A percentile compares a stretch with the other conserved stretches of the same genome.
Conservation (phyloP, 2,329 filamentous ascomycete species). For the Fusarium nelsonii region DNA sequence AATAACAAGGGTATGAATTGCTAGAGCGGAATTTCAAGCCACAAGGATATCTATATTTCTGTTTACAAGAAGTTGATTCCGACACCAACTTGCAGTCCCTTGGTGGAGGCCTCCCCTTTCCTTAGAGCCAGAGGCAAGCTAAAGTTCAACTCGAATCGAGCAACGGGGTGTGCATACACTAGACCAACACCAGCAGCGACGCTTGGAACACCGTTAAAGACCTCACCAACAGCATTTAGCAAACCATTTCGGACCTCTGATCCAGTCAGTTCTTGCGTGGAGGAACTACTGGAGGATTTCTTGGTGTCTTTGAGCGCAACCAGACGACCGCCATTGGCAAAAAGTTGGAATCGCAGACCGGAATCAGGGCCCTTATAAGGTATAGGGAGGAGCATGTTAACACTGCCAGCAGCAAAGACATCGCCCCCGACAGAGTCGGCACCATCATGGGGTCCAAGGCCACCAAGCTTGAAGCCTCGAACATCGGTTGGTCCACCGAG, state of each 20-base stretch:
- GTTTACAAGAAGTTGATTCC: slow-evolving; percentile 93
- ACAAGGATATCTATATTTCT: slow-evolving; percentile 38
- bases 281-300: slow-evolving; percentile 58
- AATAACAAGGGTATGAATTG: slow-evolving; percentile 15
- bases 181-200: slow-evolving; percentile 88
- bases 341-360: slow-evolving; percentile 87
- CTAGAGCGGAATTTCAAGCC: slow-evolving; percentile 30
- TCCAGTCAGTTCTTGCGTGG: slow-evolving; percentile 53
- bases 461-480: slow-evolving; percentile 90
- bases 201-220: slow-evolving; percentile 83
- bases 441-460: slow-evolving; percentile 89
- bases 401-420: slow-evolving; percentile 88
- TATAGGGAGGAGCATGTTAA: slow-evolving; percentile 86
- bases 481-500: slow-evolving; percentile 96
- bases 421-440: slow-evolving; percentile 90
- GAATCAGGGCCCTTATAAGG: slow-evolving; percentile 85
- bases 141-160: slow-evolving; percentile 96
- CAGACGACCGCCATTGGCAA: slow-evolving; percentile 89
- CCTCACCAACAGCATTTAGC: slow-evolving; percentile 72
- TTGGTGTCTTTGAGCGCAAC: slow-evolving; percentile 77
- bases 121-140: slow-evolving; percentile 85
- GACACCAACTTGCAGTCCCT: slow-evolving; percentile 94
- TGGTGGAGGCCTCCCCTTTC: slow-evolving; percentile 86
- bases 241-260: slow-evolving; percentile 66
- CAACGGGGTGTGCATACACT: slow-evolving; percentile 94